These are phyloP conservation scores for Leccinum solheimii DNA, from an alignment of 1,284 basidiomycete genomes.

Conservation along the genomic window DNA sequence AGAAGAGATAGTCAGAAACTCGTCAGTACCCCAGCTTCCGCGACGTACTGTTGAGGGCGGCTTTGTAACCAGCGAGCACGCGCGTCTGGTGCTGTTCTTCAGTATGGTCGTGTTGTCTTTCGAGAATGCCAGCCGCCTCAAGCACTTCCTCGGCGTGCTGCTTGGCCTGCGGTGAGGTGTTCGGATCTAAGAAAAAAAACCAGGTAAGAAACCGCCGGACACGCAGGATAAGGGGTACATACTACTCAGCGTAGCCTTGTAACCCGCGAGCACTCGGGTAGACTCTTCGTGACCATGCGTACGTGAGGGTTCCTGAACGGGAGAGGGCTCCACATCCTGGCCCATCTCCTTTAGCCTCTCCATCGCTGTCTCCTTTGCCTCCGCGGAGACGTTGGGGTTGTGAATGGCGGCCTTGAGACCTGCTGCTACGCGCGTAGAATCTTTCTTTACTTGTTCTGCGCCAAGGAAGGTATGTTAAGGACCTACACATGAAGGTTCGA, in stretches of 20 bases:
- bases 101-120: slow-evolving; percentile 30
- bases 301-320: slow-evolving; percentile 1
- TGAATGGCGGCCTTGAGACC: slow-evolving; percentile 57
- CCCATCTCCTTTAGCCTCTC: slow-evolving; percentile 45
- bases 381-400: slow-evolving; percentile 53
- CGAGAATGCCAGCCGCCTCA: slow-evolving; percentile 35
- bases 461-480: background rate
- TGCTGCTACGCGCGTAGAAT: slow-evolving; percentile 45
- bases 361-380: slow-evolving; percentile 49
- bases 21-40: fast-evolving
- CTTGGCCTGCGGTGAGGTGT: slow-evolving; percentile 49
- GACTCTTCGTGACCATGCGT: slow-evolving; percentile 23
- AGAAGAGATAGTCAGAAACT: slow-evolving; percentile 2
- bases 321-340: slow-evolving; percentile 17
- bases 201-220: background rate
- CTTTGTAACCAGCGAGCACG: slow-evolving; percentile 51
- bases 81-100: slow-evolving; percentile 42
- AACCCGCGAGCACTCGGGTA: slow-evolving; percentile 43
- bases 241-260: slow-evolving; percentile 56
- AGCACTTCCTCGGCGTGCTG: slow-evolving; percentile 49
- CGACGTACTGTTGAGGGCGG: slow-evolving; percentile 45
- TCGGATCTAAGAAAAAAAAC: slow-evolving; percentile 32
- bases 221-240: slow-evolving; percentile 7
- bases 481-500: too few species aligned
- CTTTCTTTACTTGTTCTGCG: slow-evolving; percentile 38